These are phyloP conservation scores for Falciphora oryzae DNA, from an alignment of 2,329 filamentous ascomycete species.

Conservation along the genomic window DNA sequence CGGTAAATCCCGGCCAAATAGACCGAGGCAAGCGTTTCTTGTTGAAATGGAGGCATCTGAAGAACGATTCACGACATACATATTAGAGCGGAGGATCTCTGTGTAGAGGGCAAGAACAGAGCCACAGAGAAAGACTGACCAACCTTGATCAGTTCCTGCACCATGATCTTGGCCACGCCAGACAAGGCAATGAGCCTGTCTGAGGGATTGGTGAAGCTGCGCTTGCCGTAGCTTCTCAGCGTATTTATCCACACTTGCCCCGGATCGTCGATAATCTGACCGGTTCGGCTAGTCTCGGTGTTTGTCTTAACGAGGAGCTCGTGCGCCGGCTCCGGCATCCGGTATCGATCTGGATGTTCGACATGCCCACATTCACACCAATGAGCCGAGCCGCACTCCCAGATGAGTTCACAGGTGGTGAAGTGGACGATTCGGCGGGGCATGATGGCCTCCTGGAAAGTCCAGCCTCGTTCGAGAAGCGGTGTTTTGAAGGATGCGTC, in stretches of 20 bases:
- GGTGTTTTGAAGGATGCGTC: not conserved
- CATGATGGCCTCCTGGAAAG: constrained; percentile 11
- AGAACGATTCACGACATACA: too few relatives aligned
- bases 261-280: not conserved
- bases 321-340: not conserved
- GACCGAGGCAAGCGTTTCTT: too few relatives aligned
- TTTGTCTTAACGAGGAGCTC: not conserved
- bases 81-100: too few relatives aligned
- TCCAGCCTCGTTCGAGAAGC: constrained; percentile 9
- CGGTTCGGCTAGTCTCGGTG: too few relatives aligned
- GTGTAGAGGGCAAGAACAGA: too few relatives aligned
- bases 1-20: too few relatives aligned
- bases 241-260: not conserved
- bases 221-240: not conserved
- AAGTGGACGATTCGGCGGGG: constrained; percentile 9
- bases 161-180: not conserved
- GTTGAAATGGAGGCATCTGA: too few relatives aligned
- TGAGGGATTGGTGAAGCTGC: not conserved
- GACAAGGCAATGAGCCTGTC: not conserved
- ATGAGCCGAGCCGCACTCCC: constrained; percentile 6
- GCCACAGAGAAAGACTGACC: not conserved
- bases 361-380: constrained; percentile 7
- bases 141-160: not conserved
- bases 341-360: not conserved
- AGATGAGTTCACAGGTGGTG: constrained; percentile 3